A percentile compares a stretch with the other conserved stretches of the same genome.
Evolutionary conservation across 176 grass and related monocot species (phyloP).

Genomic region (Alloteropsis semialata): DNA sequence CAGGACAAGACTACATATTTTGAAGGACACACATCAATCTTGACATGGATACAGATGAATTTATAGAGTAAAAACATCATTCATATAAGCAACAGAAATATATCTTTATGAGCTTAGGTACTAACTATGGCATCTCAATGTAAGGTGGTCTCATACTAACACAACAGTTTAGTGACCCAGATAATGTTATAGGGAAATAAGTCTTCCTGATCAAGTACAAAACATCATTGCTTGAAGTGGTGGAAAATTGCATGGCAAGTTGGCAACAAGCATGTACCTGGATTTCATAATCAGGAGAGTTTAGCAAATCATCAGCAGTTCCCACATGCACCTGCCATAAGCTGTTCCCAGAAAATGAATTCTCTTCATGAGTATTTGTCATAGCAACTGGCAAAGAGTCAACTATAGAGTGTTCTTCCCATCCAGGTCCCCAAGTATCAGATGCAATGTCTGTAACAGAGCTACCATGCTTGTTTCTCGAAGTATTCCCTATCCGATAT

Average conservation of each 20-base stretch:
- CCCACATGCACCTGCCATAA: constrained; percentile 1
- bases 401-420: constrained; percentile 23
- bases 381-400: constrained; percentile 13
- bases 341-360: background rate
- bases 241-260: background rate
- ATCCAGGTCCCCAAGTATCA: constrained; percentile 20
- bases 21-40: background rate
- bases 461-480: background rate
- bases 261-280: constrained; percentile 31
- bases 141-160: background rate
- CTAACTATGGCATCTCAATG: background rate
- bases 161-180: background rate
- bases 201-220: background rate
- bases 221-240: background rate
- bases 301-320: constrained; percentile 6
- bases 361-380: constrained; percentile 7
- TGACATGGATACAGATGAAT: constrained; percentile 12
- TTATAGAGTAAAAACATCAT: background rate
- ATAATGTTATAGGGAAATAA: background rate
- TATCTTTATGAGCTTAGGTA: background rate
- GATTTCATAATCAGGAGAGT: constrained; percentile 35
- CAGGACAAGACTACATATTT: background rate
- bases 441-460: constrained; percentile 2
- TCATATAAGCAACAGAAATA: constrained; percentile 10
- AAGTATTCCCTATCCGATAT: constrained; percentile 20